Evolutionary conservation across 805 yeast species (phyloP).

Genomic region (Wickerhamomyces ciferrii): DNA sequence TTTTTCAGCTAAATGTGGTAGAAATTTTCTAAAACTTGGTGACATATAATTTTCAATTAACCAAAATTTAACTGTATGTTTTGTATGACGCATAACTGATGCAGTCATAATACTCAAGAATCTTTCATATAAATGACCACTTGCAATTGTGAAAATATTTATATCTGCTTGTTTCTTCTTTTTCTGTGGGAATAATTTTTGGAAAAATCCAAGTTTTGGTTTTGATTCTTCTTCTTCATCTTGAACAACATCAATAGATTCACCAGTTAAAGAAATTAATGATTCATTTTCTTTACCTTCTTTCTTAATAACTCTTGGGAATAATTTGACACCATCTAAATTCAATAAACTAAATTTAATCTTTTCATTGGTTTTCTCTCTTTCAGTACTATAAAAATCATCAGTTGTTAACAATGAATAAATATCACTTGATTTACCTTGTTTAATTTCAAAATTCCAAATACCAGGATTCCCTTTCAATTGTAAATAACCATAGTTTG

Average conservation of each 20-base stretch:
- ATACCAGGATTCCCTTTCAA: constrained; percentile 68
- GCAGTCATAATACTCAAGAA: constrained; percentile 74
- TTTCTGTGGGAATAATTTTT: constrained; percentile 7
- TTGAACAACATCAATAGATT: constrained; percentile 1
- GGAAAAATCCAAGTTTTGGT: constrained; percentile 9
- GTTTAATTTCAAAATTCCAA: constrained; percentile 48
- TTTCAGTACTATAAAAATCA: constrained; percentile 2
- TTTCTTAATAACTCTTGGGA: constrained; percentile 40
- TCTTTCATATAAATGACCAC: constrained; percentile 77
- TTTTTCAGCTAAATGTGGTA: constrained; percentile 53
- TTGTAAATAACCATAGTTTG: constrained; percentile 80
- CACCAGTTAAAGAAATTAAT: constrained; percentile 9
- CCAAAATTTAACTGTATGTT: constrained; percentile 77
- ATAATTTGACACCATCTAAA: constrained; percentile 40
- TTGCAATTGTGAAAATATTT: constrained; percentile 77
- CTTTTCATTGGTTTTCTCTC: constrained; percentile 6
- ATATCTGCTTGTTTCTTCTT: constrained; percentile 46
- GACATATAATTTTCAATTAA: constrained; percentile 77
- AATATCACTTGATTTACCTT: constrained; percentile 35
- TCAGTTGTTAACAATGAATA: constrained; percentile 33
- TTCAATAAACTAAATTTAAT: constrained; percentile 31
- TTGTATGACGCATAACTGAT: constrained; percentile 64
- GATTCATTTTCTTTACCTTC: constrained; percentile 29
- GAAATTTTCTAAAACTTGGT: constrained; percentile 52
- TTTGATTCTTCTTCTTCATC: no score